Evolutionary conservation across 345 rosid species (phyloP).

Genomic region (rapeseed (Brassica napus)): Da-Ae NC_063439.1:20740001-20740500

Average conservation of each 20-base stretch:
- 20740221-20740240: background rate
- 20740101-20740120: background rate
- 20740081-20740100: background rate
- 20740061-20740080: no score
- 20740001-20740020: no score
- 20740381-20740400: background rate
- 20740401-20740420: background rate
- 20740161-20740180: background rate
- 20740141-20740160: background rate
- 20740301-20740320: slow-evolving; percentile 35
- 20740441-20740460: no score
- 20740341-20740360: slow-evolving; percentile 14
- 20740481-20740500: no score
- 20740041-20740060: no score
- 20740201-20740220: background rate
- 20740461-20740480: no score
- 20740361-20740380: background rate
- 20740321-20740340: slow-evolving; percentile 31
- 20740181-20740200: slow-evolving; percentile 1
- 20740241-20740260: background rate
- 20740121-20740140: background rate
- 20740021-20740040: no score
- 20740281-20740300: slow-evolving; percentile 1
- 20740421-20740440: no score
- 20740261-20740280: background rate